Conservation (phyloP, 2,329 filamentous ascomycete species). For the Diplodia seriata region DNA sequence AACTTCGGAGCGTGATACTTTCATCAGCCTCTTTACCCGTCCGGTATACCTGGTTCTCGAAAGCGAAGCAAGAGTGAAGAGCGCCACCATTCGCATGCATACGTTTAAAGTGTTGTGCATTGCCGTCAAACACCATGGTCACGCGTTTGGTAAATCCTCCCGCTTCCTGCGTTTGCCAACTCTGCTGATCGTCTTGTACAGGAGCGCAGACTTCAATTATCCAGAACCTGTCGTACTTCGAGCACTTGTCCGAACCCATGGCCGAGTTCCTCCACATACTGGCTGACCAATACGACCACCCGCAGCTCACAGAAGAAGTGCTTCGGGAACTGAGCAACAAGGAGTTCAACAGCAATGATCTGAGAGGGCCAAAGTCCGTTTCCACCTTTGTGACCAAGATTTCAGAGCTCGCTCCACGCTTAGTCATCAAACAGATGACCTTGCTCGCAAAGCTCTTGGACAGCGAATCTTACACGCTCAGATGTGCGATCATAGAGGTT, state of each 20-base stretch:
- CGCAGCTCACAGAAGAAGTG: slow-evolving; percentile 92
- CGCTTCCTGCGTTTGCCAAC: no score
- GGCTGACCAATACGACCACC: slow-evolving; percentile 96
- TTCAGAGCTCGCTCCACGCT: slow-evolving; percentile 86
- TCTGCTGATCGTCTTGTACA: slow-evolving; percentile 46
- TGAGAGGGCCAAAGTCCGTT: slow-evolving; percentile 92
- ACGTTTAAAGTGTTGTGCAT: slow-evolving; percentile 96
- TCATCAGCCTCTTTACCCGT: slow-evolving; percentile 88
- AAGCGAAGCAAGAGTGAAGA: slow-evolving; percentile 91
- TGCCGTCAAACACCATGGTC: slow-evolving; percentile 95
- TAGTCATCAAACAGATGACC: slow-evolving; percentile 98
- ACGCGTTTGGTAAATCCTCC: slow-evolving; percentile 78
- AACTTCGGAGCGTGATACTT: slow-evolving; percentile 94
- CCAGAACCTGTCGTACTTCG: slow-evolving; percentile 96
- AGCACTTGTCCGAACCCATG: slow-evolving; percentile 99
- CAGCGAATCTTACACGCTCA: slow-evolving; percentile 94
- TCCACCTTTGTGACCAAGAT: slow-evolving; percentile 92
- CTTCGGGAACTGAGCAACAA: slow-evolving; percentile 94
- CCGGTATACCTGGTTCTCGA: slow-evolving; percentile 94
- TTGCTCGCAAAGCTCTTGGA: slow-evolving; percentile 93
- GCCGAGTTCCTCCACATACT: slow-evolving; percentile 96
- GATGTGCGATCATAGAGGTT: slow-evolving; percentile 93
- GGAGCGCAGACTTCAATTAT: slow-evolving; percentile 97
- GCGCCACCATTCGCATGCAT: slow-evolving; percentile 89
- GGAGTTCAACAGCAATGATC: slow-evolving; percentile 97